A percentile compares a stretch with the other conserved stretches of the same genome.
Conservation (phyloP, 768 basidiomycete species). For the Coprinopsis sp. region DNA sequence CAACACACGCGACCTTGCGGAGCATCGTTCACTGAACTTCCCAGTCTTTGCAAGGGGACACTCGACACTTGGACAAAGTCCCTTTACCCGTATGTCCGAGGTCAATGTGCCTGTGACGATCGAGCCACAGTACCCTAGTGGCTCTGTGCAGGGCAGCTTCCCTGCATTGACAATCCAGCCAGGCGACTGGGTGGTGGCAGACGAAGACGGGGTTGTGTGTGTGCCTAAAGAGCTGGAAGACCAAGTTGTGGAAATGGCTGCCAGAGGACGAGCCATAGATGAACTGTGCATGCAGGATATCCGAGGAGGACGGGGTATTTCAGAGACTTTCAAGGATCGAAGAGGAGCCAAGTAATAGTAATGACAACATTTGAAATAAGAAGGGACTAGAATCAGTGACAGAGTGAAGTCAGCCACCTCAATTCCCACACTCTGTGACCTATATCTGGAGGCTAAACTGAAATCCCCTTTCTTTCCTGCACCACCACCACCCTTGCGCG, state of each 20-base stretch:
- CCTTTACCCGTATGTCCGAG: constrained; percentile 77
- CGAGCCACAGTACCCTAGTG: constrained; percentile 28
- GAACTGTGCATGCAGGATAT: constrained; percentile 72
- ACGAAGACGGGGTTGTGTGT: constrained; percentile 86
- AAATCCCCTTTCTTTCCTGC: no score
- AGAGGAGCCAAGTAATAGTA: constrained; percentile 41
- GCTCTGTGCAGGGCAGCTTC: constrained; percentile 27
- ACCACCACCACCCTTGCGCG: no score
- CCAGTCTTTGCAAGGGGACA: constrained; percentile 80
- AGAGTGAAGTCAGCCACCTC: neutral
- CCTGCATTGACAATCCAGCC: constrained; percentile 57
- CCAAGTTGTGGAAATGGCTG: constrained; percentile 56
- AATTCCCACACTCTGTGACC: no score
- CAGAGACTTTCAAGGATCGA: constrained; percentile 73
- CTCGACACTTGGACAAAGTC: constrained; percentile 82
- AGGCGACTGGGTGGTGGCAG: constrained; percentile 82
- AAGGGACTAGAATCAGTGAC: neutral
- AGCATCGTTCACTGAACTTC: constrained; percentile 65
- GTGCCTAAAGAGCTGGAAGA: constrained; percentile 53
- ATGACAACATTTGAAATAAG: no score
- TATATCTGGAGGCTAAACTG: no score
- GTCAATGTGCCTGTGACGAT: constrained; percentile 64
- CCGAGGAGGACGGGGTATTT: constrained; percentile 64
- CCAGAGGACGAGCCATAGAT: constrained; percentile 59
- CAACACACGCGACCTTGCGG: constrained; percentile 77